Percentiles rank a stretch among this genome's conserved stretches.
phyloP scores from a whole-genome alignment of 179 eudicot genomes.

The Silene coronaria region DNA sequence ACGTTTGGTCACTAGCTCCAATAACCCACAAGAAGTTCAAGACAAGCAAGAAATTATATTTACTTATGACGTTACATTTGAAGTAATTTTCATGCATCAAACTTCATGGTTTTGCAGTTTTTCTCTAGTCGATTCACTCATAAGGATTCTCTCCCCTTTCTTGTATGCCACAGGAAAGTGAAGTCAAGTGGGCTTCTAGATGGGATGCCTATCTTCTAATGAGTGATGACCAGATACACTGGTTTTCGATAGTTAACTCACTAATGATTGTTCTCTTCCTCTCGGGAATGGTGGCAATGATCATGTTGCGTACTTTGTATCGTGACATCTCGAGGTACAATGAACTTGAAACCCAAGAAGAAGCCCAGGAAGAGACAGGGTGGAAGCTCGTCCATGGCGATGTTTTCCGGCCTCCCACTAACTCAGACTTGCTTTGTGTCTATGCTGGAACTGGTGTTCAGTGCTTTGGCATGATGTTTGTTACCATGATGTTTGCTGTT shows the following conservation, averaged over 20 bases:
- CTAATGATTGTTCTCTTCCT: conserved; percentile 51
- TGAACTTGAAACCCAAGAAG: conserved; percentile 46
- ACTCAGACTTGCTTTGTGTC: conserved; percentile 40
- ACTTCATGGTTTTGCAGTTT: neutral
- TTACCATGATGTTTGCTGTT: conserved; percentile 45
- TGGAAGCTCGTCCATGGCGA: conserved; percentile 45
- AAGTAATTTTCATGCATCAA: conserved; percentile 23
- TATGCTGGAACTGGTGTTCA: conserved; percentile 50
- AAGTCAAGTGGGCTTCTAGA: conserved; percentile 39
- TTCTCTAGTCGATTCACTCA: conserved; percentile 3
- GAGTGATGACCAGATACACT: conserved; percentile 39
- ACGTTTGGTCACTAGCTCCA: conserved; percentile 35
- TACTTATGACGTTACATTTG: conserved; percentile 44
- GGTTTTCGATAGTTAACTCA: conserved; percentile 47
- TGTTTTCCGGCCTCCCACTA: conserved; percentile 41
- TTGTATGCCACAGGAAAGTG: conserved; percentile 30
- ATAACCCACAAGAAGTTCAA: conserved; percentile 44
- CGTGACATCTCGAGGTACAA: conserved; percentile 50
- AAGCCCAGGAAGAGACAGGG: conserved; percentile 41
- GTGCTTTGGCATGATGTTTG: conserved; percentile 44
- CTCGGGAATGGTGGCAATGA: conserved; percentile 57
- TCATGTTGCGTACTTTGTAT: conserved; percentile 50
- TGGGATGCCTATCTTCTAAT: conserved; percentile 42
- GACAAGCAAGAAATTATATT: conserved; percentile 46
- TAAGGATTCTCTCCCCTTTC: neutral